These are phyloP conservation scores for Verruconis gallopava DNA, from an alignment of 2,329 filamentous ascomycete genomes.

Conservation along the genomic window DNA sequence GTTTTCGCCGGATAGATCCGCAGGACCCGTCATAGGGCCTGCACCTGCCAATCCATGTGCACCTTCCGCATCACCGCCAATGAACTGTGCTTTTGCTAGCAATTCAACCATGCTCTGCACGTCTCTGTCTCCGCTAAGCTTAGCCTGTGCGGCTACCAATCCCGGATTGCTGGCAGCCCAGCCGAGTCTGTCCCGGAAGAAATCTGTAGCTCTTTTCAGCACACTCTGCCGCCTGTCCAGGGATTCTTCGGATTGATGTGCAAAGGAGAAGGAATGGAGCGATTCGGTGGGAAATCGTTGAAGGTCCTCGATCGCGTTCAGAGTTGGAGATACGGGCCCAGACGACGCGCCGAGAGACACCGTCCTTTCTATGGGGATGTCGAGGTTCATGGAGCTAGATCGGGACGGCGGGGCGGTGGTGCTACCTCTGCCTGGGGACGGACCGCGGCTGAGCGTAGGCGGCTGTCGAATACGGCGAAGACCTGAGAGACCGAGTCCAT, in stretches of 20 bases:
- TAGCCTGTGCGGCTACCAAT: slow-evolving; percentile 71
- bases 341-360: slow-evolving; percentile 29
- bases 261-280: slow-evolving; percentile 95
- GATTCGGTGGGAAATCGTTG: slow-evolving; percentile 90
- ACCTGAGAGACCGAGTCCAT: slow-evolving; percentile 73
- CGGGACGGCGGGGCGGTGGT: slow-evolving; percentile 37
- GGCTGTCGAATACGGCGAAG: slow-evolving; percentile 89
- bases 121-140: slow-evolving; percentile 69
- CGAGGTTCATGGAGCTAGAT: slow-evolving; percentile 58
- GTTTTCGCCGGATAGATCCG: slow-evolving; percentile 59
- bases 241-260: slow-evolving; percentile 85
- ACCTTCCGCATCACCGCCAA: slow-evolving; percentile 52
- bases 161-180: slow-evolving; percentile 65
- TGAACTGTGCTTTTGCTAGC: slow-evolving; percentile 65
- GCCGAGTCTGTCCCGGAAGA: slow-evolving; percentile 84
- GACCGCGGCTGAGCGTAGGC: slow-evolving; percentile 29
- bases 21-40: slow-evolving; percentile 70
- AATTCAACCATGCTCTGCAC: slow-evolving; percentile 85
- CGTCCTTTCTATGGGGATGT: slow-evolving; percentile 43
- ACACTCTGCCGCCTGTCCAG: slow-evolving; percentile 87
- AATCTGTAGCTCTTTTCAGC: slow-evolving; percentile 85
- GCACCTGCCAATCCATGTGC: slow-evolving; percentile 32
- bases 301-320: slow-evolving; percentile 73
- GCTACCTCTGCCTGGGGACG: slow-evolving; percentile 39
- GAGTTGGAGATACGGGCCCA: slow-evolving; percentile 57